Conservation (phyloP, 2,329 filamentous ascomycete species). For the Diaporthe citri region DNA sequence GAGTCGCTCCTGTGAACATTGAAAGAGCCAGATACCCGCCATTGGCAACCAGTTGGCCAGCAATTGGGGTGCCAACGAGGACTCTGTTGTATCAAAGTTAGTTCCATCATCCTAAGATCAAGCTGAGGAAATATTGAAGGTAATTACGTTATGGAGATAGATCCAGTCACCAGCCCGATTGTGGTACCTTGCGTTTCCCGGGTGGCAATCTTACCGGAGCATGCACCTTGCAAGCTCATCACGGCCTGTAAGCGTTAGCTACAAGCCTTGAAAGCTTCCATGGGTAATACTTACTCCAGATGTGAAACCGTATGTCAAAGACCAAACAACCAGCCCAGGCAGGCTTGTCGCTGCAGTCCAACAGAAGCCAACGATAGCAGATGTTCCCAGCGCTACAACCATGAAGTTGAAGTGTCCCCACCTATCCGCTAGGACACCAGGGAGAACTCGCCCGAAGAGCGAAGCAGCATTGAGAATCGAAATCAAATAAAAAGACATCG, state of each 20-base stretch:
- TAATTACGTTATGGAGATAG: slow-evolving; percentile 55
- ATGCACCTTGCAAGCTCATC: slow-evolving; percentile 60
- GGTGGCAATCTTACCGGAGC: slow-evolving; percentile 56
- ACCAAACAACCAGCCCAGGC: slow-evolving; percentile 58
- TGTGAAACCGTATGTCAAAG: slow-evolving; percentile 58
- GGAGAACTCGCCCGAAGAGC: slow-evolving; percentile 65
- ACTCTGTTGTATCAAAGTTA: slow-evolving; percentile 45
- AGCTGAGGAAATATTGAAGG: not conserved
- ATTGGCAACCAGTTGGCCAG: slow-evolving; percentile 52
- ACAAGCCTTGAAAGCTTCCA: not conserved
- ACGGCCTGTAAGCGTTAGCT: slow-evolving; percentile 51
- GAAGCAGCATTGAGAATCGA: slow-evolving; percentile 69
- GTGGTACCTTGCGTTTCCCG: slow-evolving; percentile 55
- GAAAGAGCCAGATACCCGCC: slow-evolving; percentile 57
- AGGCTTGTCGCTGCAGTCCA: slow-evolving; percentile 57
- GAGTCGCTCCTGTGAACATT: slow-evolving; percentile 51
- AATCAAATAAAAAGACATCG: slow-evolving; percentile 61
- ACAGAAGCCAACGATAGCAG: slow-evolving; percentile 57
- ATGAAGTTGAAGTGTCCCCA: slow-evolving; percentile 56
- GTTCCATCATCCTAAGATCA: slow-evolving; percentile 40
- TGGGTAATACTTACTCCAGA: slow-evolving; percentile 53
- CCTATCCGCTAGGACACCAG: slow-evolving; percentile 59
- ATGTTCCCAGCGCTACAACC: slow-evolving; percentile 52
- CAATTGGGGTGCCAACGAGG: slow-evolving; percentile 57
- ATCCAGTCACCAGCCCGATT: slow-evolving; percentile 56